A percentile compares a stretch with the other conserved stretches of the same genome.
Evolutionary conservation across 2,329 filamentous ascomycete genomes (phyloP).

Genomic region (Cladophialophora psammophila): DNA sequence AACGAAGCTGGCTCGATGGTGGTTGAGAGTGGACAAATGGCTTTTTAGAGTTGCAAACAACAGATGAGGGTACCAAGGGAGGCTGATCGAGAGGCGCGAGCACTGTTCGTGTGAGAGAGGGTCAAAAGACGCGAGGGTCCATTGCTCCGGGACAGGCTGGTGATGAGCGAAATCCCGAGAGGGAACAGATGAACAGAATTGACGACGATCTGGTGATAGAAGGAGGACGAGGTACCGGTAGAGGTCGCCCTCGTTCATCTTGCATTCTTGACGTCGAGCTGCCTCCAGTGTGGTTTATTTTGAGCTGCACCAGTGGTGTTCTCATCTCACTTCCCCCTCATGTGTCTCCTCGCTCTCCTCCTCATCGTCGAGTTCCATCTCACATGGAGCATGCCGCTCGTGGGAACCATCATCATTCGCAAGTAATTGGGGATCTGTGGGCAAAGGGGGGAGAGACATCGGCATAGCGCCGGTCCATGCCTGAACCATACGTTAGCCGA

Average conservation of each 20-base stretch:
- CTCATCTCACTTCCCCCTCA: background rate
- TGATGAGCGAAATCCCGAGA: background rate
- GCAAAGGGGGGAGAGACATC: slow-evolving; percentile 16
- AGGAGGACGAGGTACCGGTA: too few species aligned
- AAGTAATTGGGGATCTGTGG: slow-evolving; percentile 10
- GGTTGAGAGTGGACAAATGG: slow-evolving; percentile 11
- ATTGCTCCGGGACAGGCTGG: background rate
- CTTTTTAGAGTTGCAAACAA: slow-evolving; percentile 16
- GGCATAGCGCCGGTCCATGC: slow-evolving; percentile 30
- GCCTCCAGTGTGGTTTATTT: background rate
- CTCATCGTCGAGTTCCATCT: slow-evolving; percentile 7
- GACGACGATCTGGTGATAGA: too few species aligned
- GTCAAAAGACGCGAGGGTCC: background rate
- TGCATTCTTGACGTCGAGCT: background rate
- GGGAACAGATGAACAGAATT: background rate
- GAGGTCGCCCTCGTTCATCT: background rate
- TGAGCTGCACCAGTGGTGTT: background rate
- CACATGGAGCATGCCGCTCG: slow-evolving; percentile 17
- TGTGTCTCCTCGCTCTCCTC: background rate
- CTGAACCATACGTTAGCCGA: slow-evolving; percentile 19
- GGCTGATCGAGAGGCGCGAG: slow-evolving; percentile 5
- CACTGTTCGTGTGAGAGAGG: background rate
- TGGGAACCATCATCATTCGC: background rate
- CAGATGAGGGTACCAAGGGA: background rate
- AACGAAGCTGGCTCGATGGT: background rate